Conservation (phyloP, 164 flowering plant genomes). For the Chimonanthus salicifolius region DNA sequence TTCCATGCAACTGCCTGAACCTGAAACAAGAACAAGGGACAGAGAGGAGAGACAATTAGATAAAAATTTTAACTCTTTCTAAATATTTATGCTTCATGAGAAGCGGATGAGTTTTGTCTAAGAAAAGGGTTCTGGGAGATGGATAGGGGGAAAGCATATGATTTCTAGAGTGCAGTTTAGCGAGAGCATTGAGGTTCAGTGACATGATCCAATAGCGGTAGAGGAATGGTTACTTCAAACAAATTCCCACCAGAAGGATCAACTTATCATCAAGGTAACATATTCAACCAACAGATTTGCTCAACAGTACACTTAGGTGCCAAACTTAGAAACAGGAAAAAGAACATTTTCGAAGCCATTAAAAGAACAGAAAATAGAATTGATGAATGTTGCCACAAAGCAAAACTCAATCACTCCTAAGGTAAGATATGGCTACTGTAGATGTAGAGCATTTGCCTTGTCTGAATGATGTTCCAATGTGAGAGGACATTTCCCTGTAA, state of each 20-base stretch:
- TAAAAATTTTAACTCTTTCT: background rate
- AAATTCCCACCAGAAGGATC: too few relatives aligned
- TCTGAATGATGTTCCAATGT: conserved; percentile 86
- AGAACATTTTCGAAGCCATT: background rate
- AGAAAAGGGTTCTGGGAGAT: background rate
- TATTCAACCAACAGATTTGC: too few relatives aligned
- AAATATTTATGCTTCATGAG: conserved; percentile 1
- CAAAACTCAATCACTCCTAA: background rate
- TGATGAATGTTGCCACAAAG: background rate
- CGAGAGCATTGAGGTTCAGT: background rate
- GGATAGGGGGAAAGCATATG: background rate
- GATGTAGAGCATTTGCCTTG: conserved; percentile 42
- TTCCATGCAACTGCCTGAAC: conserved; percentile 98
- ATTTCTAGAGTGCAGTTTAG: background rate
- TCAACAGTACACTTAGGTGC: too few relatives aligned
- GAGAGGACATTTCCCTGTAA: conserved; percentile 54
- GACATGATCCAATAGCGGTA: background rate
- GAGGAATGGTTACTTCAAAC: too few relatives aligned
- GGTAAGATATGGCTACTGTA: background rate
- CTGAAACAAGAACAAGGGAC: conserved; percentile 27
- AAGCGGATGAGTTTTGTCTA: background rate
- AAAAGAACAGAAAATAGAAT: background rate
- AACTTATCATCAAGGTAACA: too few relatives aligned
- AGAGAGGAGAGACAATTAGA: background rate
- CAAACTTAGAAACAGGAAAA: background rate